Percentiles rank a stretch among this genome's conserved stretches.
Conservation (phyloP, 2,329 filamentous ascomycete genomes). For the Epichloe sibirici region DNA sequence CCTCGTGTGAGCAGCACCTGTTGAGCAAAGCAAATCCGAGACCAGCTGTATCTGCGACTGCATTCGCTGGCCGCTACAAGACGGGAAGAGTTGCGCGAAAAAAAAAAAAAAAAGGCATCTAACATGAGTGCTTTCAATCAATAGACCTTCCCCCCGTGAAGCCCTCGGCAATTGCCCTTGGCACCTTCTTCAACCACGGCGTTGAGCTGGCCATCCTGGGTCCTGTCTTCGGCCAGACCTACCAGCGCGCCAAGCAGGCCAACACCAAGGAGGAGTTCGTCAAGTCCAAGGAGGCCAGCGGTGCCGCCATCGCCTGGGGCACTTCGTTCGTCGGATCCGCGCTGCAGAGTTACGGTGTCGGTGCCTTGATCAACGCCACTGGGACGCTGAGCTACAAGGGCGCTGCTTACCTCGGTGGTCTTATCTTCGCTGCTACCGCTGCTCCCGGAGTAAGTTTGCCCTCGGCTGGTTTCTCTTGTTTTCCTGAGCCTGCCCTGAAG, state of each 20-base stretch:
- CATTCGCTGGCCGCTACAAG: background rate
- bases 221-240: constrained; percentile 87
- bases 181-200: constrained; percentile 90
- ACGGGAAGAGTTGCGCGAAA: background rate
- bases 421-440: constrained; percentile 86
- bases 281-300: constrained; percentile 81
- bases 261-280: constrained; percentile 96
- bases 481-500: background rate
- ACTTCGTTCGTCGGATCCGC: constrained; percentile 81
- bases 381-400: constrained; percentile 95
- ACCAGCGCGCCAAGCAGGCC: constrained; percentile 79
- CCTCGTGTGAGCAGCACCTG: too few species aligned
- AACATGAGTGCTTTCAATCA: background rate
- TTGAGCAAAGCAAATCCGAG: too few species aligned
- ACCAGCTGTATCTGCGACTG: background rate
- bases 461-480: background rate
- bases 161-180: constrained; percentile 93
- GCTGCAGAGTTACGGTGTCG: constrained; percentile 80
- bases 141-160: constrained; percentile 65
- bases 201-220: constrained; percentile 77
- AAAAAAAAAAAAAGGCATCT: background rate
- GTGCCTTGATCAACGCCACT: constrained; percentile 85
- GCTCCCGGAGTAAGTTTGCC: constrained; percentile 60
- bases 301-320: constrained; percentile 80
- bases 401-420: constrained; percentile 77